phyloP scores from a whole-genome alignment of 352 stramenopile genomes.

The Pythium scleroteichum region DNA sequence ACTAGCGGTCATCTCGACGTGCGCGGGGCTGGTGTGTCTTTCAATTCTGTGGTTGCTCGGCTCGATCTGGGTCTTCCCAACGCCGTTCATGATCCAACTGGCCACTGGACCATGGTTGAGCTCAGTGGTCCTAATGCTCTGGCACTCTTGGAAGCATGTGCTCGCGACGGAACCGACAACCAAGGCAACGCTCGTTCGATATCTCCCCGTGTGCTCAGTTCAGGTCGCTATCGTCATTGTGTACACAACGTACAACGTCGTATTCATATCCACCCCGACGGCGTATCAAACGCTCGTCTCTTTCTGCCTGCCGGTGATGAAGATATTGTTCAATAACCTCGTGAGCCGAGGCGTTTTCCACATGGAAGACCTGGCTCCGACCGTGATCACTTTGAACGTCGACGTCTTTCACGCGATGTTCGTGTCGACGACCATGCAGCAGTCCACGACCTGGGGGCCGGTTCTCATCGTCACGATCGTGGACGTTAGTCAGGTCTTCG shows the following conservation, averaged over 20 bases:
- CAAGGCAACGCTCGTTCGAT: background rate
- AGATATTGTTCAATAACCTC: constrained; percentile 6
- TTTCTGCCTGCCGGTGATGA: background rate
- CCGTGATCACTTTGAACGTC: constrained; percentile 7
- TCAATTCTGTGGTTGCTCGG: background rate
- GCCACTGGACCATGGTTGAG: background rate
- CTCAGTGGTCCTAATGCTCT: background rate
- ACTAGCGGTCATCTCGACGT: background rate
- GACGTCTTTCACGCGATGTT: constrained; percentile 12
- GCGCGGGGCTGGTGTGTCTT: background rate
- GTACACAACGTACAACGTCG: constrained; percentile 2
- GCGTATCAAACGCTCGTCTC: background rate
- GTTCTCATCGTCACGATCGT: background rate
- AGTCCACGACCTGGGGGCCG: background rate
- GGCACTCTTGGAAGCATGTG: background rate
- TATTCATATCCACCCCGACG: background rate
- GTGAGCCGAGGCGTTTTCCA: background rate
- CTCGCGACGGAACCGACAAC: background rate
- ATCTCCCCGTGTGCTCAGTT: background rate
- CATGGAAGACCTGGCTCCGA: constrained; percentile 10
- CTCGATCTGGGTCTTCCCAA: background rate
- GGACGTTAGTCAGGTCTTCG: background rate
- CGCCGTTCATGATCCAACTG: background rate
- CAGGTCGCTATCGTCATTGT: background rate
- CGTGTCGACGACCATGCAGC: constrained; percentile 11